phyloP scores from a whole-genome alignment of 352 stramenopile genomes.

The Aphanomyces astaci region DNA sequence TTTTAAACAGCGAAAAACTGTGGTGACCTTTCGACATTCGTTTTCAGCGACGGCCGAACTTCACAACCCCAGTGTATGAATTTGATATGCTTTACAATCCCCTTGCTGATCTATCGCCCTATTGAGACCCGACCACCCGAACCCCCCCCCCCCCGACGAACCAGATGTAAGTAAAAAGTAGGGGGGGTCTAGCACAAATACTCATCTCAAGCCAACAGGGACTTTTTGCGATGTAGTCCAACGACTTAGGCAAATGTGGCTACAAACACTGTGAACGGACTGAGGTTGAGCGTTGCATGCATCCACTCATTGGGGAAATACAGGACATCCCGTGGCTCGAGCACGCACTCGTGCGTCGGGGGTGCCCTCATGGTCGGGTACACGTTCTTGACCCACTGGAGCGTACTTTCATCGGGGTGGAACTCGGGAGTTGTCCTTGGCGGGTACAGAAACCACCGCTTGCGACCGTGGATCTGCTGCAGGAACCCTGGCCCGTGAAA shows the following conservation, averaged over 20 bases:
- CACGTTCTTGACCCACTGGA: conserved; percentile 49
- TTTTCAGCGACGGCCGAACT: too few species aligned
- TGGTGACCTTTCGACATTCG: too few species aligned
- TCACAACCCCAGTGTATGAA: too few species aligned
- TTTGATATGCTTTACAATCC: too few species aligned
- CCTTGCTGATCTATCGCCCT: too few species aligned
- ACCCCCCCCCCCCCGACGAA: too few species aligned
- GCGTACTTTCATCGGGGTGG: conserved; percentile 41
- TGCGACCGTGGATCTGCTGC: conserved; percentile 52
- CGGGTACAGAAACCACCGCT: conserved; percentile 63
- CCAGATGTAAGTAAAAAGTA: too few species aligned
- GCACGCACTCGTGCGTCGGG: conserved; percentile 33
- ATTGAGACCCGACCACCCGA: too few species aligned
- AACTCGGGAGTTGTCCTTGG: conserved; percentile 31
- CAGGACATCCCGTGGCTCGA: conserved; percentile 47
- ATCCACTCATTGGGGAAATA: conserved; percentile 63
- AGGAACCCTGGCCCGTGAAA: conserved; percentile 61
- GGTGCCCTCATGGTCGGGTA: conserved; percentile 28
- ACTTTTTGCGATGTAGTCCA: too few species aligned
- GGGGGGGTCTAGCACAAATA: too few species aligned
- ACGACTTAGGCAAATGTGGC: conserved; percentile 41
- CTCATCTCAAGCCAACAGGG: too few species aligned
- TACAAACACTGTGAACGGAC: conserved; percentile 62
- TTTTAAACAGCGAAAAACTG: too few species aligned
- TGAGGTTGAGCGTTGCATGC: conserved; percentile 70